A percentile compares a stretch with the other conserved stretches of the same genome.
phyloP scores from a whole-genome alignment of 2,329 filamentous ascomycete genomes.

The Exserohilum turcica region DNA sequence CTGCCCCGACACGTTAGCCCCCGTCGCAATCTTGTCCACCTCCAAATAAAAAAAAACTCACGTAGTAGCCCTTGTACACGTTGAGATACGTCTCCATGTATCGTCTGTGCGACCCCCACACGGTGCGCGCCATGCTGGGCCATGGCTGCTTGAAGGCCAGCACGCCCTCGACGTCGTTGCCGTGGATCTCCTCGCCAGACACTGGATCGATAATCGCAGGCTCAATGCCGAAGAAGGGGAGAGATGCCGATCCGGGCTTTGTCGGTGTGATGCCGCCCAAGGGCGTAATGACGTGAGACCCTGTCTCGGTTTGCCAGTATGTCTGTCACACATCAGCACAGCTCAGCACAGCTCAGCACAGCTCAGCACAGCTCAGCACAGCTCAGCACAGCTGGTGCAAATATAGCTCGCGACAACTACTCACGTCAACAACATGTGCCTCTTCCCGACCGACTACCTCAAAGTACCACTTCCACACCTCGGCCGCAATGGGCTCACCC shows the following conservation, averaged over 20 bases:
- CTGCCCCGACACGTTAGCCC: constrained; percentile 53
- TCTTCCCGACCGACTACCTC: constrained; percentile 92
- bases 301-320: constrained; percentile 99
- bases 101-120: constrained; percentile 96
- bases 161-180: constrained; percentile 97
- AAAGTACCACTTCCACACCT: constrained; percentile 99
- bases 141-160: constrained; percentile 96
- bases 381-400: too few relatives aligned
- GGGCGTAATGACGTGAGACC: constrained; percentile 93
- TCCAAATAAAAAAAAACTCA: constrained; percentile 65
- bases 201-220: constrained; percentile 97
- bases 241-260: constrained; percentile 92
- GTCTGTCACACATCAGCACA: constrained; percentile 64
- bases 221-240: constrained; percentile 98
- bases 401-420: constrained; percentile 58
- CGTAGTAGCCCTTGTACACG: constrained; percentile 97
- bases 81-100: constrained; percentile 99
- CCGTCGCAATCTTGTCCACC: neutral
- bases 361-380: too few relatives aligned
- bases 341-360: too few relatives aligned
- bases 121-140: constrained; percentile 98
- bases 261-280: constrained; percentile 92
- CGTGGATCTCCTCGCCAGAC: constrained; percentile 87
- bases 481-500: constrained; percentile 94
- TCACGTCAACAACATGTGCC: constrained; percentile 90